Percentiles rank a stretch among this genome's conserved stretches.
Conservation (phyloP, 495 filamentous ascomycete species). For the Xylaria sp. region DNA sequence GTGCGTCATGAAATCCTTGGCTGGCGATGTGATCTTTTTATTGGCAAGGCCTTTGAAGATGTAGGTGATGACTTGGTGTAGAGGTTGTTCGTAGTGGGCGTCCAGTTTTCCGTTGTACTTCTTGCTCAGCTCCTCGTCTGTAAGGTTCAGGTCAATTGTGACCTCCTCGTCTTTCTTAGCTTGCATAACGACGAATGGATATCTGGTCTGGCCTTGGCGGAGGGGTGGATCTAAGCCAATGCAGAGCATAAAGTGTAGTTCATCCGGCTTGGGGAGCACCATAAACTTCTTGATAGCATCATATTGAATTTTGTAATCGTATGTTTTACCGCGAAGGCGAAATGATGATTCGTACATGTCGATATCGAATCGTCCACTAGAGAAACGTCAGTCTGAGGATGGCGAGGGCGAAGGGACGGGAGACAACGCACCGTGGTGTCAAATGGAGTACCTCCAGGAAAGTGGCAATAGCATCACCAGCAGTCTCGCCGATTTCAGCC, state of each 20-base stretch:
- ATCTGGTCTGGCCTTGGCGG: conserved; percentile 96
- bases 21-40: conserved; percentile 92
- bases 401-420: neutral
- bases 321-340: conserved; percentile 96
- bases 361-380: conserved; percentile 97
- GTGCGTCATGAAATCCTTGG: conserved; percentile 91
- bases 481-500: conserved; percentile 98
- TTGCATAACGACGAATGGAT: conserved; percentile 99
- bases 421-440: conserved; percentile 77
- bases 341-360: conserved; percentile 99
- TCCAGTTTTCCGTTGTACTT: conserved; percentile 91
- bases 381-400: conserved; percentile 42
- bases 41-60: conserved; percentile 93
- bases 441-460: conserved; percentile 98
- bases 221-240: conserved; percentile 95
- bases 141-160: conserved; percentile 94
- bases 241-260: conserved; percentile 91
- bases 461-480: conserved; percentile 95
- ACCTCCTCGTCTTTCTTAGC: conserved; percentile 98
- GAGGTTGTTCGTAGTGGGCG: conserved; percentile 87
- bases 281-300: conserved; percentile 98
- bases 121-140: conserved; percentile 79
- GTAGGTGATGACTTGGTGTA: conserved; percentile 88
- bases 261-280: conserved; percentile 95
- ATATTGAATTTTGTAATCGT: conserved; percentile 99